A percentile compares a stretch with the other conserved stretches of the same genome.
Conservation (phyloP, 768 basidiomycete genomes). For the Rhodotorula graminis region DNA sequence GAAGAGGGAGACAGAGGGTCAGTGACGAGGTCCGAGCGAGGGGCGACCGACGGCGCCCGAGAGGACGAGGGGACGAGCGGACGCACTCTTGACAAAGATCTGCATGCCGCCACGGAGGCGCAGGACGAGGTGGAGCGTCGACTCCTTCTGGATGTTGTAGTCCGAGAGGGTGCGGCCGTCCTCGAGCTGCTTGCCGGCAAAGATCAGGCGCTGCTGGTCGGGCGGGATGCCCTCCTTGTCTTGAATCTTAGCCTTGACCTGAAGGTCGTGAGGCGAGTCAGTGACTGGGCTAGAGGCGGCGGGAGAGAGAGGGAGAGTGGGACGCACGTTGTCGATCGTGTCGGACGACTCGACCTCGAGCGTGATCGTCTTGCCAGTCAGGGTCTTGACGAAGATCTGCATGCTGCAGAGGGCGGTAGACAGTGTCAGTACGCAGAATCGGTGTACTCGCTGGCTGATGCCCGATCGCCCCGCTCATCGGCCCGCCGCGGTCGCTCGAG, state of each 20-base stretch:
- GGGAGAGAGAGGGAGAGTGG: too few relatives aligned
- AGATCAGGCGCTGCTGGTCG: slow-evolving; percentile 83
- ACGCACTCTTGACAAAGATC: slow-evolving; percentile 73
- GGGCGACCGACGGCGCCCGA: slow-evolving; percentile 40
- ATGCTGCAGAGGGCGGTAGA: slow-evolving; percentile 79
- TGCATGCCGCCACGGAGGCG: slow-evolving; percentile 78
- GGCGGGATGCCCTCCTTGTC: slow-evolving; percentile 92
- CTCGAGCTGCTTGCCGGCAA: slow-evolving; percentile 85
- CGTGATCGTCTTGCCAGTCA: slow-evolving; percentile 55
- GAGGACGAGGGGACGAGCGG: slow-evolving; percentile 56
- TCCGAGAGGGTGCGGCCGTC: slow-evolving; percentile 84
- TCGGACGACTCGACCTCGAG: slow-evolving; percentile 86
- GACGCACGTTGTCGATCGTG: slow-evolving; percentile 67
- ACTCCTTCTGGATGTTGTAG: slow-evolving; percentile 76
- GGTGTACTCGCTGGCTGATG: slow-evolving; percentile 72
- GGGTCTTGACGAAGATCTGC: slow-evolving; percentile 71
- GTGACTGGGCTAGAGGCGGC: too few relatives aligned
- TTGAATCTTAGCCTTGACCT: slow-evolving; percentile 84
- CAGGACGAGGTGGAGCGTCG: slow-evolving; percentile 87
- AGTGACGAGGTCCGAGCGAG: slow-evolving; percentile 67
- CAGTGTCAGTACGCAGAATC: slow-evolving; percentile 87
- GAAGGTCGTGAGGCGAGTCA: too few relatives aligned
- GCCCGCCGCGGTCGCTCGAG: too few relatives aligned
- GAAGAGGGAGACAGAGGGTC: too few relatives aligned
- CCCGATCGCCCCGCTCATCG: too few relatives aligned